Conservation (phyloP, 352 stramenopile genomes). For the Phytophthora hibernalis region DNA sequence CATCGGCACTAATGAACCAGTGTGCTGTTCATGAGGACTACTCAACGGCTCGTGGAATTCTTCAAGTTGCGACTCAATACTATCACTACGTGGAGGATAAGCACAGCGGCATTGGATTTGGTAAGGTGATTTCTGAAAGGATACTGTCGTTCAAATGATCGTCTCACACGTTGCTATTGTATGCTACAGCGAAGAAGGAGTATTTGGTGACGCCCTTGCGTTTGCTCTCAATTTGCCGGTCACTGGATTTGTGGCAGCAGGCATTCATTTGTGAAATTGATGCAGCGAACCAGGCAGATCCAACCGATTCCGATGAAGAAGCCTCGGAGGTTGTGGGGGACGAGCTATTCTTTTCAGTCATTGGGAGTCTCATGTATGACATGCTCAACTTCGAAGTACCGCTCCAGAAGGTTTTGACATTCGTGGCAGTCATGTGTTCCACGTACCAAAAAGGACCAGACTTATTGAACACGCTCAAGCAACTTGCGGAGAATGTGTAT, state of each 20-base stretch:
- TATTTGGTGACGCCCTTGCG: slow-evolving; percentile 75
- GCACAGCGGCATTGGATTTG: slow-evolving; percentile 73
- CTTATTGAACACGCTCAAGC: slow-evolving; percentile 72
- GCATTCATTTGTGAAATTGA: slow-evolving; percentile 84
- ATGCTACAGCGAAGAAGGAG: slow-evolving; percentile 73
- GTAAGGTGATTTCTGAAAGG: slow-evolving; percentile 37
- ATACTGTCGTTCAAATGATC: background rate
- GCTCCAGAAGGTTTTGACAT: slow-evolving; percentile 75
- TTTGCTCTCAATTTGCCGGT: slow-evolving; percentile 72
- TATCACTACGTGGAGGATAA: slow-evolving; percentile 86
- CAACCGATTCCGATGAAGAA: slow-evolving; percentile 44
- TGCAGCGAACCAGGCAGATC: slow-evolving; percentile 49
- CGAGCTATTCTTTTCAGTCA: slow-evolving; percentile 85
- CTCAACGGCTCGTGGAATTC: slow-evolving; percentile 76
- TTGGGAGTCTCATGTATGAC: slow-evolving; percentile 84
- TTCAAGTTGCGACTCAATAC: slow-evolving; percentile 83
- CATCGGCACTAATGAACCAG: slow-evolving; percentile 74
- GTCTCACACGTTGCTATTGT: slow-evolving; percentile 18
- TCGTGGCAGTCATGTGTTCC: slow-evolving; percentile 84
- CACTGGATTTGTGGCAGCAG: slow-evolving; percentile 88
- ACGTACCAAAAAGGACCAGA: slow-evolving; percentile 83
- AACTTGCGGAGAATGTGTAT: slow-evolving; percentile 85
- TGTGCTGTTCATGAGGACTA: slow-evolving; percentile 83
- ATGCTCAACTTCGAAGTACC: slow-evolving; percentile 87
- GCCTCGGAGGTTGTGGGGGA: slow-evolving; percentile 51